Evolutionary conservation across 1,139 yeast species (phyloP).

Genomic region (Spencermartinsiella ligniputridi): DNA sequence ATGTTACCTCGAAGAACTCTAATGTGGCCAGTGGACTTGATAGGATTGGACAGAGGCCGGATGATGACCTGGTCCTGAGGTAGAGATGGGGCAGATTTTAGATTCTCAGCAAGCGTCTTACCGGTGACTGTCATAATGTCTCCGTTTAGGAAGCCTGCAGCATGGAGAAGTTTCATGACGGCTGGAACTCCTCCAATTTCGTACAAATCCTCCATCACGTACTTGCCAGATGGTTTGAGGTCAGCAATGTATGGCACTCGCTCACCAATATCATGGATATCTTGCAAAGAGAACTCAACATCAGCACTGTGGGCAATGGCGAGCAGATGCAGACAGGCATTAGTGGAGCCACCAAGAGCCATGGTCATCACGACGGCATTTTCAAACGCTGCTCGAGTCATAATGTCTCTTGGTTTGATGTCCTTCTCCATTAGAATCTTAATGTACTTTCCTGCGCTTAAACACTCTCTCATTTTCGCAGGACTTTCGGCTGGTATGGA

Average conservation of each 20-base stretch:
- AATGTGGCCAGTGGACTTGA: conserved; percentile 78
- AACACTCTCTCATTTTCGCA: conserved; percentile 73
- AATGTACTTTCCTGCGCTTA: conserved; percentile 68
- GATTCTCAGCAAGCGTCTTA: conserved; percentile 77
- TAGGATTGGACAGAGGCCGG: conserved; percentile 63
- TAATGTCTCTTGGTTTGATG: conserved; percentile 75
- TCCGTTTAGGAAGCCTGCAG: conserved; percentile 76
- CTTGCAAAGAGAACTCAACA: conserved; percentile 73
- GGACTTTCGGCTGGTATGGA: conserved; percentile 77
- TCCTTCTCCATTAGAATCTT: conserved; percentile 65
- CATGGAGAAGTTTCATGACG: conserved; percentile 72
- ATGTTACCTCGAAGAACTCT: conserved; percentile 80
- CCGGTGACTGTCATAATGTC: conserved; percentile 76
- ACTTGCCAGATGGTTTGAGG: conserved; percentile 88
- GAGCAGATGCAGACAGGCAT: conserved; percentile 79
- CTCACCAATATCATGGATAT: conserved; percentile 81
- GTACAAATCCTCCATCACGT: conserved; percentile 87
- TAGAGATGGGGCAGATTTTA: conserved; percentile 50
- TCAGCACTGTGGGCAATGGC: conserved; percentile 86
- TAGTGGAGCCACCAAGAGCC: conserved; percentile 92
- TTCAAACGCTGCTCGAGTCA: conserved; percentile 79
- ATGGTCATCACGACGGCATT: conserved; percentile 84
- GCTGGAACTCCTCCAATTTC: conserved; percentile 85
- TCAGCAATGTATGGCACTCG: conserved; percentile 83
- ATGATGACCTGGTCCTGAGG: conserved; percentile 72